phyloP scores from a whole-genome alignment of 176 grass and related monocot species.

The Hordeum marinum region DNA sequence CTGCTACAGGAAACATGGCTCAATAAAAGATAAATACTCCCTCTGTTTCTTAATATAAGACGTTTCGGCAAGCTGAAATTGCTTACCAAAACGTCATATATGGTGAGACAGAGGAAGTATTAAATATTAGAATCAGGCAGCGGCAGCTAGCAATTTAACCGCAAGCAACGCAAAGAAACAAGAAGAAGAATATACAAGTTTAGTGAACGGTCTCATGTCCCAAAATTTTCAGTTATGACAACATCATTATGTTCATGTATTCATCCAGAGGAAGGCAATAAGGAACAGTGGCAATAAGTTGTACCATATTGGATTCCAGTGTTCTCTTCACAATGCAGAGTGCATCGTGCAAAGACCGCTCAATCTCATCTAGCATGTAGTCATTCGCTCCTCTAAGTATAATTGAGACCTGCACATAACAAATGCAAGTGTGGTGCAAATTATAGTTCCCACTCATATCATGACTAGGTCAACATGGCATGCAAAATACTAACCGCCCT shows the following conservation, averaged over 20 bases:
- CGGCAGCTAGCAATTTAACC: background rate
- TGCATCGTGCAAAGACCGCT: slow-evolving; percentile 79
- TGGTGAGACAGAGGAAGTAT: too few species aligned
- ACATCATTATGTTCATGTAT: background rate
- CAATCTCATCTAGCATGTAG: slow-evolving; percentile 91
- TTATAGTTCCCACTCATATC: background rate
- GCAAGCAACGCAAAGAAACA: background rate
- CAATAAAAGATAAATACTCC: too few species aligned
- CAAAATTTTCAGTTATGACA: background rate
- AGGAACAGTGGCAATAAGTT: background rate
- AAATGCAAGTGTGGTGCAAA: background rate
- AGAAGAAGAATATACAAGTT: background rate
- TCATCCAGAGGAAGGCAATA: background rate
- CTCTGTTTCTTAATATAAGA: too few species aligned
- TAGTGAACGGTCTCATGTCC: background rate
- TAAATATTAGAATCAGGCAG: background rate
- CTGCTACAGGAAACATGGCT: background rate
- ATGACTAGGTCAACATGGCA: background rate
- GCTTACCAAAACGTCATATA: too few species aligned
- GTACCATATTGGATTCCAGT: slow-evolving; percentile 78
- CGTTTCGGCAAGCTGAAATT: too few species aligned
- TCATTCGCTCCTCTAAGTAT: slow-evolving; percentile 94
- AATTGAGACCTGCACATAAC: slow-evolving; percentile 62
- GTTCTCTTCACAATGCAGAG: slow-evolving; percentile 93
- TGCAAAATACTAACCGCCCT: slow-evolving; percentile 59